phyloP scores from a whole-genome alignment of 106 monocot genomes.

The Alisma plantagoaquatica region DNA sequence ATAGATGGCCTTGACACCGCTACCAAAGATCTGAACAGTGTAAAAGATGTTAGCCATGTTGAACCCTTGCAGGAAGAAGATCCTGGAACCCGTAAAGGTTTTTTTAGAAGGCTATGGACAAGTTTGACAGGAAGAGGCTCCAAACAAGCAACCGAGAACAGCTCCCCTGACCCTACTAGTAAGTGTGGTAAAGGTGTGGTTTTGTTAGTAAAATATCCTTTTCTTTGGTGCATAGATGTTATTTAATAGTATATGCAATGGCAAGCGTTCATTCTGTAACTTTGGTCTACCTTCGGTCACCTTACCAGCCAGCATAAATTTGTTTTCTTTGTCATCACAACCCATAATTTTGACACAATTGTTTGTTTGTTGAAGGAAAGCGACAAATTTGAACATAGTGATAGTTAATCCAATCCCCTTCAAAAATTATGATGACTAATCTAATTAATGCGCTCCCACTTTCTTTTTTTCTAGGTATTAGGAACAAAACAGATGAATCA shows the following conservation, averaged over 20 bases:
- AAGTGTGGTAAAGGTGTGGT: conserved; percentile 9
- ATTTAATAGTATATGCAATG: conserved; percentile 2
- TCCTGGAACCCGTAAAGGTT: conserved; percentile 11
- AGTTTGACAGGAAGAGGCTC: conserved; percentile 5
- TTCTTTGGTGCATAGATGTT: no score
- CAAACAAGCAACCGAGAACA: conserved; percentile 2
- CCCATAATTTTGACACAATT: no score
- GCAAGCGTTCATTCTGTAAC: neutral
- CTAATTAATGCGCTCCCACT: no score
- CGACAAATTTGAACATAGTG: no score
- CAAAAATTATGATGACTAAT: no score
- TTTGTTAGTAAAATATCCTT: neutral
- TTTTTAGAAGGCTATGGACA: conserved; percentile 34
- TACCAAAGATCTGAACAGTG: neutral
- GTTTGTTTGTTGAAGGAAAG: no score
- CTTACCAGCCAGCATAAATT: neutral
- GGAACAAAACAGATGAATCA: neutral
- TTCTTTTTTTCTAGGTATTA: no score
- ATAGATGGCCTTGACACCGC: neutral
- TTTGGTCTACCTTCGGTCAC: neutral
- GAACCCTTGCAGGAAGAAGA: conserved; percentile 1
- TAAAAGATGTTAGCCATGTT: neutral
- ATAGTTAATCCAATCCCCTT: no score
- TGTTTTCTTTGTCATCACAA: no score
- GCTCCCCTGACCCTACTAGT: neutral